A percentile compares a stretch with the other conserved stretches of the same genome.
Conservation (phyloP, 2,329 filamentous ascomycete species). For the Cercospora sp. region DNA sequence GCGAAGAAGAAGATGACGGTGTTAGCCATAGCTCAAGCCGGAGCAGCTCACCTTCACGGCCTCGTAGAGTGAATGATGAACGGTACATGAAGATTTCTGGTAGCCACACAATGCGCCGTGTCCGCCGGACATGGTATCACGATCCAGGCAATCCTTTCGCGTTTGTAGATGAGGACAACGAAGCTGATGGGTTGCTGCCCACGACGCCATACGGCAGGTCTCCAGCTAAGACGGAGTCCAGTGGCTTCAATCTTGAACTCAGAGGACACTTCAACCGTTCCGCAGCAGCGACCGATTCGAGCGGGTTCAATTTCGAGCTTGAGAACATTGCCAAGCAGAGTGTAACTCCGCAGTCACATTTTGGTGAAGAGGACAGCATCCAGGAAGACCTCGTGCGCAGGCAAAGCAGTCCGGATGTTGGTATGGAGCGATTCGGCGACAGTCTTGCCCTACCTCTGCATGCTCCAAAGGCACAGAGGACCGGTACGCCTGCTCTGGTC, state of each 20-base stretch:
- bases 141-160: conserved; percentile 35
- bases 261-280: not conserved
- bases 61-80: conserved; percentile 23
- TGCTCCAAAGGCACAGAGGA: conserved; percentile 10
- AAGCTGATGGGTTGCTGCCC: not conserved
- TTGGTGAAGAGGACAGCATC: not conserved
- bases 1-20: not conserved
- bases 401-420: conserved; percentile 9
- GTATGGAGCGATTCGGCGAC: conserved; percentile 9
- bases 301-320: conserved; percentile 6
- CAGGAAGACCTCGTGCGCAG: not conserved
- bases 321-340: not conserved
- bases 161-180: not conserved
- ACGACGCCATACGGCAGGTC: not conserved
- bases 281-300: not conserved
- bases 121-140: conserved; percentile 32
- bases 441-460: not conserved
- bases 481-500: conserved; percentile 12
- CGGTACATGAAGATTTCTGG: conserved; percentile 24
- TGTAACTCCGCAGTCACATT: not conserved
- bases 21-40: not conserved
- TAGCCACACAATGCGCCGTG: conserved; percentile 18
- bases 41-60: conserved; percentile 14
- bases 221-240: conserved; percentile 5
- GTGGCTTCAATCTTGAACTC: conserved; percentile 8